Conservation (phyloP, 2,329 filamentous ascomycete genomes). For the Neopestalotiopsis sp. region DNA sequence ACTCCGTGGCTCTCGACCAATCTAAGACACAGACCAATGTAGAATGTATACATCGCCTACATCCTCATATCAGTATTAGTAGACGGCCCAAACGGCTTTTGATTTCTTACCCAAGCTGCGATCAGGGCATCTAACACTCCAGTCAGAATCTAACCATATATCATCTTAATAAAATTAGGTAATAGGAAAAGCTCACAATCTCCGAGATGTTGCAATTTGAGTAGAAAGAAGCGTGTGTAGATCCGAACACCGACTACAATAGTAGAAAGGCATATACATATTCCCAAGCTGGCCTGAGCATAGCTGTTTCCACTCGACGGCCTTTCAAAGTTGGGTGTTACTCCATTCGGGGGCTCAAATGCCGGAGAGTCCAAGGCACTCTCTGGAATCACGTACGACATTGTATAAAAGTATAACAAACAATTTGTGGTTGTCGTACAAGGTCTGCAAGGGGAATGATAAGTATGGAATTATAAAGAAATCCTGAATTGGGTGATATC, state of each 20-base stretch:
- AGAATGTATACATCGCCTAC: constrained; percentile 12
- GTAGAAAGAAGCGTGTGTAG: background rate
- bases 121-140: background rate
- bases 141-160: background rate
- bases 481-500: too few species aligned
- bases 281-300: background rate
- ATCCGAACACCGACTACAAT: background rate
- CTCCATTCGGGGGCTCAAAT: background rate
- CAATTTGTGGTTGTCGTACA: too few species aligned
- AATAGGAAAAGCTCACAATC: background rate
- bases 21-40: background rate
- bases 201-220: background rate
- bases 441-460: too few species aligned
- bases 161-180: too few species aligned
- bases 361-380: background rate
- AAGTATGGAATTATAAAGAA: too few species aligned
- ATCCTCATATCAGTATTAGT: background rate
- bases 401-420: too few species aligned
- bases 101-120: background rate
- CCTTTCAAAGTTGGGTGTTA: background rate
- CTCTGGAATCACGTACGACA: too few species aligned
- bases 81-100: too few species aligned
- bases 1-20: constrained; percentile 10
- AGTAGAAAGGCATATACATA: background rate
- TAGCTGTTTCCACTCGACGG: background rate